Evolutionary conservation across 495 filamentous ascomycete genomes (phyloP), one percentile per base, ranked within the genome.

Genomic region (Aspergillus wentii): DNA sequence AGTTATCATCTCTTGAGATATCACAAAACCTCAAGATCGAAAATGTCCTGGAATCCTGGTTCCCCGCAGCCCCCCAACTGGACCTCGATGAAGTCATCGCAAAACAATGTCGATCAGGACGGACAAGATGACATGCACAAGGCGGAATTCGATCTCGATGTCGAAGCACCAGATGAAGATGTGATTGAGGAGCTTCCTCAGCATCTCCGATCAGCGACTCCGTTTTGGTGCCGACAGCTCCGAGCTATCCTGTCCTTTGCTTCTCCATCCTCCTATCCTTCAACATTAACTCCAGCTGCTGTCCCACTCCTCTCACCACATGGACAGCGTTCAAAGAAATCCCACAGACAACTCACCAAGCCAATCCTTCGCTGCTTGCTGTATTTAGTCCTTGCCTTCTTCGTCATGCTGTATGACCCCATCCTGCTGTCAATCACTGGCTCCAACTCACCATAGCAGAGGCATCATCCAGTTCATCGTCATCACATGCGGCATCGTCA

Each of bases 401-500:
- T 68, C 33, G 33, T 62, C 33, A 62, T 69, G 63, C 49, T 69
- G 66, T 69, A 36, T 51, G 64, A 61, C 17, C 29, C 21, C 17
- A 16, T 20, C 11, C 30, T 13, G 10, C 26, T 9, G 2, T 13
- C 26, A 42, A 3, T 9, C n/a, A n/a, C n/a, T n/a, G n/a, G n/a
- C n/a, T n/a, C n/a, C n/a, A n/a, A 29, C 26, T 25, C 11, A 6
- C 22, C 11, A 29, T n/a, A n/a, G 16, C 39, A 75, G 71, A 30
- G 71, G 71, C 19, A 33, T 73, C 19, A 46, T 74, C 17, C 70
- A 74, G 43, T 59, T 69, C 8, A 49, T 76, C 41, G 68, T 66
- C 17, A 59, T 83, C n/a, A 42, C 70, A 25, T 64, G 72, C 29
- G 62, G 64, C 19, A 62, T 80, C 19, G 62, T 67, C 14, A 69